Evolutionary conservation across 176 grass and related monocot species (phyloP).

Genomic region (Hordeum marinum): DNA sequence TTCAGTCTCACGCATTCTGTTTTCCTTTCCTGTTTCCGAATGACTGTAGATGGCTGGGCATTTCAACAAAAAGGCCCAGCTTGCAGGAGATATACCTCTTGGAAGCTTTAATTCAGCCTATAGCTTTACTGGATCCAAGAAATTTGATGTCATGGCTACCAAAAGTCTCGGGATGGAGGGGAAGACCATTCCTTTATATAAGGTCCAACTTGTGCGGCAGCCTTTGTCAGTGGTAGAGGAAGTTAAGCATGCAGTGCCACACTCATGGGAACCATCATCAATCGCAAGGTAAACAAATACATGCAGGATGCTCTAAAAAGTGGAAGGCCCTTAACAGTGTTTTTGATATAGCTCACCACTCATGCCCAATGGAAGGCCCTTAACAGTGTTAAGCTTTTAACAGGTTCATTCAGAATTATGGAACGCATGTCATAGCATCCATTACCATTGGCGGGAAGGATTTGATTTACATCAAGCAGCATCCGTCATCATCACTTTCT

Average conservation of each 20-base stretch:
- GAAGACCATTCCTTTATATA: conserved; percentile 41
- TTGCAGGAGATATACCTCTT: conserved; percentile 42
- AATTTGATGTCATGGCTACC: conserved; percentile 48
- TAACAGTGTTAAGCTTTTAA: conserved; percentile 18
- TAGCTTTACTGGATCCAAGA: conserved; percentile 57
- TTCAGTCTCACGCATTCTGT: neutral
- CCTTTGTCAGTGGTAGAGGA: conserved; percentile 37
- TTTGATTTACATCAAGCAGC: conserved; percentile 62
- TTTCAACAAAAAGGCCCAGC: conserved; percentile 52
- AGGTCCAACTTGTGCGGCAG: conserved; percentile 32
- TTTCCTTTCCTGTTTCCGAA: neutral
- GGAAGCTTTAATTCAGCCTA: conserved; percentile 60
- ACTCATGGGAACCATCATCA: conserved; percentile 54
- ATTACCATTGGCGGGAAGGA: conserved; percentile 68
- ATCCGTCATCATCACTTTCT: conserved; percentile 47
- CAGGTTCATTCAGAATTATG: conserved; percentile 79
- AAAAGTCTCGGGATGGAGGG: conserved; percentile 54
- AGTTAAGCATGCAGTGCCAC: conserved; percentile 39
- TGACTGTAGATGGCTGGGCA: conserved; percentile 51
- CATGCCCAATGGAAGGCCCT: neutral
- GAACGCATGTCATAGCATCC: conserved; percentile 60
- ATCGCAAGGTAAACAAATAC: conserved; percentile 45
- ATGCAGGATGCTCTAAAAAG: neutral
- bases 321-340: neutral
- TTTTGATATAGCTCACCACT: too few relatives aligned